Percentiles rank a stretch among this genome's conserved stretches.
phyloP scores from a whole-genome alignment of 208 protist genomes.

The Leishmania gerbilli region DNA sequence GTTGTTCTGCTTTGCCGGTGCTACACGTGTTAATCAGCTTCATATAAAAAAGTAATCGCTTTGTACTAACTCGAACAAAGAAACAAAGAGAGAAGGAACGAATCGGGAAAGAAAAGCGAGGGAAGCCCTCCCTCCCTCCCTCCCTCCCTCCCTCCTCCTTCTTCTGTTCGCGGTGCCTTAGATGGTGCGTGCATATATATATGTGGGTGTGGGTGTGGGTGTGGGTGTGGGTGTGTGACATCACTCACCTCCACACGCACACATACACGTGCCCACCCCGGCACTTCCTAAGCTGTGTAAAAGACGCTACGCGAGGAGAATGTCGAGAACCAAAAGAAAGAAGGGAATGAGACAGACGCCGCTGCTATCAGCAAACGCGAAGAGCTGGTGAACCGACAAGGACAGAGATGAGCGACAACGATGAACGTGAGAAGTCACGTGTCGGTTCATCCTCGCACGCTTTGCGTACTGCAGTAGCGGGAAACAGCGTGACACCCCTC shows the following conservation, averaged over 20 bases:
- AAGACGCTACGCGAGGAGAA: neutral
- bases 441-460: neutral
- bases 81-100: neutral
- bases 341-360: neutral
- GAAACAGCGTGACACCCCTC: neutral
- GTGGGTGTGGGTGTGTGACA: neutral
- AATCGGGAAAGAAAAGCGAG: neutral
- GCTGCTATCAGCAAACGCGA: neutral
- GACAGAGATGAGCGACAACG: neutral
- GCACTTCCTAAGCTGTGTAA: slow-evolving; percentile 17
- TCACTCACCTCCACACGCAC: too few relatives aligned
- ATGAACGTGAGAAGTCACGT: neutral
- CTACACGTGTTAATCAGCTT: slow-evolving; percentile 2
- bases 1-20: neutral
- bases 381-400: neutral
- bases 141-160: neutral
- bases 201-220: neutral
- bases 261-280: neutral
- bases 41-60: neutral
- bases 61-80: slow-evolving; percentile 1
- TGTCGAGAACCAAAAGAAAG: neutral
- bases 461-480: neutral
- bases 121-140: neutral
- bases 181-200: neutral
- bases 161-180: slow-evolving; percentile 5